Conservation (phyloP, 805 yeast genomes). For the Wickerhamomyces pijperi region DNA sequence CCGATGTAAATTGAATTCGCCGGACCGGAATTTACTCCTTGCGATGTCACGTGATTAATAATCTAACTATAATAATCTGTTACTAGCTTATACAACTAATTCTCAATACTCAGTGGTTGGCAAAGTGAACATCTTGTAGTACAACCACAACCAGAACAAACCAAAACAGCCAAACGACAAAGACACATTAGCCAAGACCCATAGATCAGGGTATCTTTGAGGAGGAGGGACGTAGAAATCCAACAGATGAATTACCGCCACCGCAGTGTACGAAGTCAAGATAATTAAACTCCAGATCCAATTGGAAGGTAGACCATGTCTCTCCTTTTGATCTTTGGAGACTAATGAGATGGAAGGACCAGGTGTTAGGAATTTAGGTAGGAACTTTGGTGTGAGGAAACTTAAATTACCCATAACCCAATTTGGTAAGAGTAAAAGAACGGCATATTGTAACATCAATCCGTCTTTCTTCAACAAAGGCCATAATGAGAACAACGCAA, state of each 20-base stretch:
- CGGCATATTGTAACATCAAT: slow-evolving; percentile 59
- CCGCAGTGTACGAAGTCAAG: slow-evolving; percentile 38
- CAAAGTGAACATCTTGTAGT: slow-evolving; percentile 34
- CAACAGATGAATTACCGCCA: slow-evolving; percentile 37
- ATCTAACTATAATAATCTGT: too few species aligned
- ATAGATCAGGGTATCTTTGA: slow-evolving; percentile 62
- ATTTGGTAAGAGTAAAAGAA: slow-evolving; percentile 51
- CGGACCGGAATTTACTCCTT: too few species aligned
- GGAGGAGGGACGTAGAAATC: slow-evolving; percentile 49
- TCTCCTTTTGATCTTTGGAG: slow-evolving; percentile 22
- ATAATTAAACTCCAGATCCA: slow-evolving; percentile 41
- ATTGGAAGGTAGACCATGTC: slow-evolving; percentile 36
- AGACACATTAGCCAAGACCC: slow-evolving; percentile 68
- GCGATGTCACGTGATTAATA: too few species aligned
- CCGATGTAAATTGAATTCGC: too few species aligned
- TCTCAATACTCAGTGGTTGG: neutral
- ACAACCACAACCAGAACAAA: slow-evolving; percentile 75
- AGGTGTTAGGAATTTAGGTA: slow-evolving; percentile 30
- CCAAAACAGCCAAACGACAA: slow-evolving; percentile 68
- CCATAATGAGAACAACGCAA: slow-evolving; percentile 77
- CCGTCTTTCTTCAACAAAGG: slow-evolving; percentile 77
- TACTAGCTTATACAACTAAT: too few species aligned
- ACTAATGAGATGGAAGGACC: slow-evolving; percentile 30
- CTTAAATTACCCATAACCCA: slow-evolving; percentile 68
- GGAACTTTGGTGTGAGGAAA: slow-evolving; percentile 34